Evolutionary conservation across 768 basidiomycete species (phyloP), one percentile per base, ranked within the genome.

Genomic region (Pisolithus tinctorius): DNA sequence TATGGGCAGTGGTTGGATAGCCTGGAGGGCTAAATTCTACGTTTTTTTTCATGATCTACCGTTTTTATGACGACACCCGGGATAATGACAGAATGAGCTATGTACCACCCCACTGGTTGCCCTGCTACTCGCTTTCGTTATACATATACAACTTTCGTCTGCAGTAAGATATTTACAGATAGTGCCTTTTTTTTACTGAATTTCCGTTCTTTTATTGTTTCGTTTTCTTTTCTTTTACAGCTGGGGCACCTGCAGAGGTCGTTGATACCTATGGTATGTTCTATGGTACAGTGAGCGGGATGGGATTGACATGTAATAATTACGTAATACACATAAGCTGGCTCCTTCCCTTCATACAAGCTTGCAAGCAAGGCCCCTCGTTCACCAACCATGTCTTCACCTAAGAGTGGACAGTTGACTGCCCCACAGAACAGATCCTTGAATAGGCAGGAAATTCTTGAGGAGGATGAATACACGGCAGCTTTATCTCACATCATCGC

Each of bases 391-490:
- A 69, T 73, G 68, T 65, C 71, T 11, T 61, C 61, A 7, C 58
- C 71, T 3, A 54, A 60, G 26, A 54, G 52, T 45, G 59, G 56
- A 13, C 61, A 67, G 16, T 63, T 64, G 4, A 60, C 68, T 10
- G 59, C 66, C 1, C 43, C 53, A 0, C 45, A 61, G 23, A 70
- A 73, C 55, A 79, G 77, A 25, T 92, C 89, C 16, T 73, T 92
- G 51, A 86, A 86, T 63, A 71, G 75, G 13, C 89, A 92, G 60
- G 61, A 75, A 11, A 75, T 91, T 13, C 78, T 90, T 13, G 88
- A 91, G 45, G 96, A 99, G 74, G 96, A 98, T 56, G 92, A 93
- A 64, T 98, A 98, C 67, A 93, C 92, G 2, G 83, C 81, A 43
- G 88, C 88, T 1, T 76, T 99, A 20, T 91, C 90, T 10, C 79